Conservation (phyloP, 176 grass and related monocot genomes). For the Juncus effusus region DNA sequence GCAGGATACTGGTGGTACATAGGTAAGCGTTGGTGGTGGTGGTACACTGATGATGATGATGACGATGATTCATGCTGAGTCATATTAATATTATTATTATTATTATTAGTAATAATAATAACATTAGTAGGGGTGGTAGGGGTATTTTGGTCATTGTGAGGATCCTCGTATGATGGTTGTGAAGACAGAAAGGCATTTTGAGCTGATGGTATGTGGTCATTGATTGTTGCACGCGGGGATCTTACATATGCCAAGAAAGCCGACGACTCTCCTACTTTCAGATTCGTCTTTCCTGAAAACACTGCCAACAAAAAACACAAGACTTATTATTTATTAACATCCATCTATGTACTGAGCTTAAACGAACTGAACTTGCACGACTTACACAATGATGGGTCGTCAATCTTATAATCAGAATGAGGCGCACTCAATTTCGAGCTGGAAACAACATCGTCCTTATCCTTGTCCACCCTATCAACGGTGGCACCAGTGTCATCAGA, state of each 20-base stretch:
- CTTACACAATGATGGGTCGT: no score
- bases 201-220: conserved; percentile 31
- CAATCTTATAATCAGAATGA: no score
- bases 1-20: conserved; percentile 47
- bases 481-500: conserved; percentile 77
- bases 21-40: conserved; percentile 47
- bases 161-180: conserved; percentile 27
- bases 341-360: neutral
- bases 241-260: conserved; percentile 94
- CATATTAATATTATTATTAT: no score
- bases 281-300: conserved; percentile 58
- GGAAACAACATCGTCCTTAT: conserved; percentile 43
- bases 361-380: neutral
- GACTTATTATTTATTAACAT: conserved; percentile 1
- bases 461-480: conserved; percentile 50
- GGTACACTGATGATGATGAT: conserved; percentile 50
- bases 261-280: conserved; percentile 76
- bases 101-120: no score
- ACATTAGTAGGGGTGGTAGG: neutral
- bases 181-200: conserved; percentile 35
- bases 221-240: conserved; percentile 36
- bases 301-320: conserved; percentile 36
- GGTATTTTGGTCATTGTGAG: conserved; percentile 27
- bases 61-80: conserved; percentile 33
- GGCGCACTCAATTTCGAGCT: neutral